A percentile compares a stretch with the other conserved stretches of the same genome.
phyloP scores from a whole-genome alignment of 208 protist species.

The Leishmania turanica region DNA sequence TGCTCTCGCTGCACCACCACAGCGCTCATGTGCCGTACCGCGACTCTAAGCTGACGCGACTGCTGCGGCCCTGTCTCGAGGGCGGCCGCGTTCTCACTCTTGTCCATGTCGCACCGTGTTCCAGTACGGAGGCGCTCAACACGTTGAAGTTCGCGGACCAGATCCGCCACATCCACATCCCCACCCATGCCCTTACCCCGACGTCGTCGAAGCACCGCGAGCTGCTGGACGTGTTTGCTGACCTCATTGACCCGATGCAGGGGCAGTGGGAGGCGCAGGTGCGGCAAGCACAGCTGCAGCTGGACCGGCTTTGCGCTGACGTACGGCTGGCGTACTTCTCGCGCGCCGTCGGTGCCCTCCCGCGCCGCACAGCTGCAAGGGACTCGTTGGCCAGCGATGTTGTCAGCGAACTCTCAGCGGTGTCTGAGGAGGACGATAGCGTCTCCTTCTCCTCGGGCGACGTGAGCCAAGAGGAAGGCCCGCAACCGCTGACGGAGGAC shows the following conservation, averaged over 20 bases:
- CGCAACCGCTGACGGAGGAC: constrained; percentile 14
- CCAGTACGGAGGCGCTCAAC: constrained; percentile 60
- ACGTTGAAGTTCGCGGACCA: constrained; percentile 88
- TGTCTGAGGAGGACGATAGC: constrained; percentile 22
- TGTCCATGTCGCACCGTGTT: constrained; percentile 84
- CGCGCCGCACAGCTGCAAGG: background rate
- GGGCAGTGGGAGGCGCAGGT: constrained; percentile 54
- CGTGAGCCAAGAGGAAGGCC: constrained; percentile 27
- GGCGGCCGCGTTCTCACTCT: constrained; percentile 77
- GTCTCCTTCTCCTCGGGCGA: constrained; percentile 26
- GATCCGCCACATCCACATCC: constrained; percentile 77
- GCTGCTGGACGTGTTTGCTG: constrained; percentile 74
- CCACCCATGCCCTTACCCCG: constrained; percentile 58
- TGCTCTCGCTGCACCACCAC: constrained; percentile 75
- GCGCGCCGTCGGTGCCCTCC: constrained; percentile 22
- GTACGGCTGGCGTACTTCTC: constrained; percentile 64
- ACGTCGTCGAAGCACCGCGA: constrained; percentile 42
- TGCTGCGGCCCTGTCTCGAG: constrained; percentile 88
- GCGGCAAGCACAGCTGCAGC: constrained; percentile 41
- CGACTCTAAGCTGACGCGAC: constrained; percentile 91
- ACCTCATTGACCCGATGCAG: constrained; percentile 73
- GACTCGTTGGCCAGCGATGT: constrained; percentile 23
- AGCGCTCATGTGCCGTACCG: constrained; percentile 90
- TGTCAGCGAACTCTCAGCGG: constrained; percentile 26
- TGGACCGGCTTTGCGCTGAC: constrained; percentile 76